phyloP scores from a whole-genome alignment of 2,329 filamentous ascomycete genomes.

The Clathrospora elynae region DNA sequence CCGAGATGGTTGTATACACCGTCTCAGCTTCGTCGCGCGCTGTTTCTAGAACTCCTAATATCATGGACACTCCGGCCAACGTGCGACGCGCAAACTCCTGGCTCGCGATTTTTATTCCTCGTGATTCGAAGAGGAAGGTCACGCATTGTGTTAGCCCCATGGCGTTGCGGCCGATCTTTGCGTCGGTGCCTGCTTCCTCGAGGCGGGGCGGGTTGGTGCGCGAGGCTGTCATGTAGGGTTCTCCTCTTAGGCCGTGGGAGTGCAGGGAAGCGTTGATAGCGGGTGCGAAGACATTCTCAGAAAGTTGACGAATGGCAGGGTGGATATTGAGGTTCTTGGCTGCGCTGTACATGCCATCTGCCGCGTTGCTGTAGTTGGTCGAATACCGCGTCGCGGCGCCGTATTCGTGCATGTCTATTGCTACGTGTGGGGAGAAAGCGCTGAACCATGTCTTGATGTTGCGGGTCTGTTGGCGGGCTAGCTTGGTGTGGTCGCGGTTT shows the following conservation, averaged over 20 bases:
- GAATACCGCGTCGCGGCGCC: constrained; percentile 33
- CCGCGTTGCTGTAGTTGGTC: constrained; percentile 40
- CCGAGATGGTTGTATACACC: constrained; percentile 38
- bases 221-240: constrained; percentile 42
- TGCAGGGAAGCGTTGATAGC: constrained; percentile 38
- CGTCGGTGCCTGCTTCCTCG: constrained; percentile 44
- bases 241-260: constrained; percentile 38
- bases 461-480: constrained; percentile 43
- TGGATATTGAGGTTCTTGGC: constrained; percentile 49
- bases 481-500: constrained; percentile 47
- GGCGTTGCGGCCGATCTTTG: constrained; percentile 46
- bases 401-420: constrained; percentile 48
- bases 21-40: constrained; percentile 35
- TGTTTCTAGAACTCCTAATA: constrained; percentile 43
- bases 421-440: constrained; percentile 41
- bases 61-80: constrained; percentile 40
- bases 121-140: constrained; percentile 45
- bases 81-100: constrained; percentile 45
- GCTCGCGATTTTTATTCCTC: constrained; percentile 45
- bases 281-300: constrained; percentile 42
- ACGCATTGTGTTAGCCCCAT: constrained; percentile 46
- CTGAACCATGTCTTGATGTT: constrained; percentile 43
- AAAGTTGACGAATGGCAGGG: constrained; percentile 39
- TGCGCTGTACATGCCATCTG: constrained; percentile 45
- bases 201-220: constrained; percentile 30